Conservation (phyloP, 208 protist genomes). For the Herpetomonas tarakana region DNA sequence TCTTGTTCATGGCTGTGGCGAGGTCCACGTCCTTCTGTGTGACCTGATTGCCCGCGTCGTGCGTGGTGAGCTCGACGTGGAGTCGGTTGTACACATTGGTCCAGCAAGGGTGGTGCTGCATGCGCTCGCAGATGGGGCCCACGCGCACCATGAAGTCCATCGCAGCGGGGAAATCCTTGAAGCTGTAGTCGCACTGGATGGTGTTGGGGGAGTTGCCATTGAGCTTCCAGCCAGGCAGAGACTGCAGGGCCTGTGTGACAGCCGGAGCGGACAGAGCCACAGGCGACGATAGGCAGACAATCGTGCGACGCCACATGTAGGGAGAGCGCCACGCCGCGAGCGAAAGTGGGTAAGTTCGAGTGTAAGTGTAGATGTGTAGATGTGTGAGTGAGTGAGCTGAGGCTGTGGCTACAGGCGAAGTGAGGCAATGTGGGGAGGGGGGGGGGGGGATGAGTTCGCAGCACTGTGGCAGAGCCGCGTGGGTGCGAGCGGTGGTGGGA, state of each 20-base stretch:
- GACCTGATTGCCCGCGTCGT: conserved; percentile 88
- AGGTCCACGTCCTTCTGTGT: conserved; percentile 80
- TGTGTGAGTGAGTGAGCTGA: not conserved
- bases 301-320: conserved; percentile 18
- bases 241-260: conserved; percentile 86
- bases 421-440: not conserved
- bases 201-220: conserved; percentile 32
- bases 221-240: conserved; percentile 59
- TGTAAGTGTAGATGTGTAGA: not conserved
- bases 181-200: conserved; percentile 75
- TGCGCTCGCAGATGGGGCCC: conserved; percentile 73
- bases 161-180: conserved; percentile 87
- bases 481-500: no score
- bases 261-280: conserved; percentile 57
- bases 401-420: no score
- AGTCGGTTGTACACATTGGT: conserved; percentile 95
- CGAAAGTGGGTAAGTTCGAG: not conserved
- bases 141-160: conserved; percentile 90
- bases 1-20: conserved; percentile 54
- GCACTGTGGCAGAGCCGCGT: no score
- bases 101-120: conserved; percentile 95
- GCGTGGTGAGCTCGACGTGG: conserved; percentile 91
- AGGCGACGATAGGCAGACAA: not conserved
- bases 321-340: not conserved
- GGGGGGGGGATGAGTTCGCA: not conserved